Evolutionary conservation across 768 basidiomycete species (phyloP).

Genomic region (Lactarius quietus): DNA sequence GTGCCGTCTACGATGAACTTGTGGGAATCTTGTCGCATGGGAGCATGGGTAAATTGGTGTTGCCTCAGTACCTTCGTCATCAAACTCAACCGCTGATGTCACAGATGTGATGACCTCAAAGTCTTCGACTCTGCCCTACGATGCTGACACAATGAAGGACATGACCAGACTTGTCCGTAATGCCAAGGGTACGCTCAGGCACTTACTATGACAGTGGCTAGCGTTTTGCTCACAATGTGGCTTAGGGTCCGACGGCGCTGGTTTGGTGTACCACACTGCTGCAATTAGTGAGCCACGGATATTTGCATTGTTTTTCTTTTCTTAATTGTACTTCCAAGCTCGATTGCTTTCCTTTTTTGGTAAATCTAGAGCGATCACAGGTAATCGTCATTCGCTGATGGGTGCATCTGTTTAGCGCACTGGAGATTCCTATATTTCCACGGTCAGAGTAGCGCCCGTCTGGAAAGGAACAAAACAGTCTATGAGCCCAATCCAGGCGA

Average conservation of each 20-base stretch:
- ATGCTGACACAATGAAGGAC: neutral
- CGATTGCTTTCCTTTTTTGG: conserved; percentile 2
- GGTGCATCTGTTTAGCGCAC: neutral
- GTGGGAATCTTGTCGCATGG: conserved; percentile 37
- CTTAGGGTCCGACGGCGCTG: neutral
- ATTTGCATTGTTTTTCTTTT: no score
- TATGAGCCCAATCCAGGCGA: neutral
- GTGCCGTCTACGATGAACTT: conserved; percentile 30
- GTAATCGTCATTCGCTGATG: neutral
- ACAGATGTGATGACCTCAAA: conserved; percentile 2
- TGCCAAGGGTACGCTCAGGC: neutral
- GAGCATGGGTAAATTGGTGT: conserved; percentile 37
- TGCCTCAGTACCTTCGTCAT: neutral
- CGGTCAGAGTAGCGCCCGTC: neutral
- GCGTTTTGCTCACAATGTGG: neutral
- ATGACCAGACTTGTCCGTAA: neutral
- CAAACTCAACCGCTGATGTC: neutral
- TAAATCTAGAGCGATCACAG: neutral
- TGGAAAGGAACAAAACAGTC: neutral
- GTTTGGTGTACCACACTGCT: neutral
- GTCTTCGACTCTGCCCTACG: neutral
- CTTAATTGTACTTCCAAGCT: neutral
- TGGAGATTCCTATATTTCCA: conserved; percentile 7
- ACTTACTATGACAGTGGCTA: no score
- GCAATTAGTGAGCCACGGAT: neutral